Evolutionary conservation across 2,329 filamentous ascomycete genomes (phyloP).

Genomic region (Nothophoma quercina): DNA sequence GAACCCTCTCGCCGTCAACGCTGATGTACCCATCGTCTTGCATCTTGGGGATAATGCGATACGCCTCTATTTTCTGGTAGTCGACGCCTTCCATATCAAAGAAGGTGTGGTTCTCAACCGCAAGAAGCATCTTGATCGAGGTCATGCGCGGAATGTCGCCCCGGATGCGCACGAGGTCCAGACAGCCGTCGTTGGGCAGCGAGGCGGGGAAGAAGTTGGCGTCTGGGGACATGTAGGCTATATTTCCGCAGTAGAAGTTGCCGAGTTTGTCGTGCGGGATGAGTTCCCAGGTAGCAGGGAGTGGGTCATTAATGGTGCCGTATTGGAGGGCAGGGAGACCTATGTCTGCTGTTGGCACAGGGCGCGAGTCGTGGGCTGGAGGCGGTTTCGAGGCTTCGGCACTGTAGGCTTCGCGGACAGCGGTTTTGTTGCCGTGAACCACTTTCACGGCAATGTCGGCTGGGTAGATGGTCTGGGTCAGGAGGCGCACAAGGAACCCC

Average conservation of each 20-base stretch:
- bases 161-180: constrained; percentile 84
- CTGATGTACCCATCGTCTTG: constrained; percentile 78
- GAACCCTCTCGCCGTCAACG: constrained; percentile 88
- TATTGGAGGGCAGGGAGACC: constrained; percentile 77
- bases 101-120: constrained; percentile 75
- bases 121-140: constrained; percentile 73
- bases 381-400: constrained; percentile 36
- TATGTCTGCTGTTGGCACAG: constrained; percentile 25
- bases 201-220: constrained; percentile 87
- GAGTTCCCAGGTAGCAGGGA: constrained; percentile 80
- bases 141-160: constrained; percentile 74
- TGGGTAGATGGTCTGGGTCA: constrained; percentile 81
- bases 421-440: constrained; percentile 76
- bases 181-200: constrained; percentile 80
- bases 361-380: constrained; percentile 30
- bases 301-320: constrained; percentile 77
- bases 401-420: constrained; percentile 76
- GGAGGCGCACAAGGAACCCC: constrained; percentile 79
- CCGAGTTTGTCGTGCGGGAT: constrained; percentile 79
- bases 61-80: constrained; percentile 87
- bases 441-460: constrained; percentile 88
- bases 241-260: constrained; percentile 95
- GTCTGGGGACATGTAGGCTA: constrained; percentile 89
- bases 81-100: constrained; percentile 81
- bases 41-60: constrained; percentile 79